Evolutionary conservation across 257 asterid species (phyloP).

Genomic region (Jacaranda copaia): DNA sequence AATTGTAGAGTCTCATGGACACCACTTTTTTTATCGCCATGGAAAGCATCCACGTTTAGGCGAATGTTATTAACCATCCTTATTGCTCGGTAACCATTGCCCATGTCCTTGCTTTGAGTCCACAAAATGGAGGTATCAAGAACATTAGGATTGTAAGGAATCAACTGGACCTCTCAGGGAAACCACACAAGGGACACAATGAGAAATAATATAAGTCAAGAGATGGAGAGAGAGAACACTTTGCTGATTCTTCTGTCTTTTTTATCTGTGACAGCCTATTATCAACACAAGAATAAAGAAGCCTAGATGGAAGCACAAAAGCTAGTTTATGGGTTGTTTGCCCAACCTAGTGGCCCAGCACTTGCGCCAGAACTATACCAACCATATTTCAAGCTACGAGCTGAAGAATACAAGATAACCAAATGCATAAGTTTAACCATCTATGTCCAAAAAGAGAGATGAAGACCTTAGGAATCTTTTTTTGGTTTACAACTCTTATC

Average conservation of each 20-base stretch:
- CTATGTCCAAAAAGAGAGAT: too few species aligned
- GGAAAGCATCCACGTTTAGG: constrained; percentile 78
- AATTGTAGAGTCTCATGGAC: constrained; percentile 79
- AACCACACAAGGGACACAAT: neutral
- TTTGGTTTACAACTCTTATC: too few species aligned
- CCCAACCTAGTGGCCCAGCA: too few species aligned
- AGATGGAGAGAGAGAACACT: neutral
- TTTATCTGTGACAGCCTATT: too few species aligned
- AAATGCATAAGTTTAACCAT: too few species aligned
- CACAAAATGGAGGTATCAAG: constrained; percentile 87
- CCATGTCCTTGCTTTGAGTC: constrained; percentile 82
- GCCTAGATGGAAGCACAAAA: too few species aligned
- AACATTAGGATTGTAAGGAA: constrained; percentile 60
- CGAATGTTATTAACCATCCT: constrained; percentile 87
- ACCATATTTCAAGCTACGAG: too few species aligned
- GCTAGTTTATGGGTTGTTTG: too few species aligned
- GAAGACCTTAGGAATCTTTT: too few species aligned
- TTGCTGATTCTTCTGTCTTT: neutral
- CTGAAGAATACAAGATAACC: too few species aligned
- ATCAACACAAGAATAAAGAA: too few species aligned
- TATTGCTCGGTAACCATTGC: constrained; percentile 73
- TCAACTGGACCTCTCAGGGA: constrained; percentile 57
- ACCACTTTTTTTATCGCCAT: constrained; percentile 89
- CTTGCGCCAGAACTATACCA: too few species aligned
- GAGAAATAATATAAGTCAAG: neutral